Evolutionary conservation across 208 protist genomes (phyloP).

Genomic region (Trypanosoma conorhini): DNA sequence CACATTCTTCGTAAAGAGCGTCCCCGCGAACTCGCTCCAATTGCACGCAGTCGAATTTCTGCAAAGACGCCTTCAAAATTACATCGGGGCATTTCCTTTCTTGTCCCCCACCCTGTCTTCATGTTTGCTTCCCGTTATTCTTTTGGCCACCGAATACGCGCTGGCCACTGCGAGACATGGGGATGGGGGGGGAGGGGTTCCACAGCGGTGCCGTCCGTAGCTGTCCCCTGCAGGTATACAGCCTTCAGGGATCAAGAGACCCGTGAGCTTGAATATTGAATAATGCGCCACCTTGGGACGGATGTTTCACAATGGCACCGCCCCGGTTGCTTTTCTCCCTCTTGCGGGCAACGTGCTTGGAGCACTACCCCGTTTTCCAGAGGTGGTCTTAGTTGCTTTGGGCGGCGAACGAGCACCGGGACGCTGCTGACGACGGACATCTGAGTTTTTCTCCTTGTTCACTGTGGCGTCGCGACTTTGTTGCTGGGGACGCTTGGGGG

Average conservation of each 20-base stretch:
- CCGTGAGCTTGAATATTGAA: not conserved
- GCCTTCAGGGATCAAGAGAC: not conserved
- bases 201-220: not conserved
- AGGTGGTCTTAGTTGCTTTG: not conserved
- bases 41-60: no score
- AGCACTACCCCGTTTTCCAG: not conserved
- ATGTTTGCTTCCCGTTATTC: not conserved
- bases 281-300: not conserved
- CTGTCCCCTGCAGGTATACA: not conserved
- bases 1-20: not conserved
- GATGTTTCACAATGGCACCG: not conserved
- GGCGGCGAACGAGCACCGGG: not conserved
- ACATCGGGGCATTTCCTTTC: not conserved
- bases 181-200: not conserved
- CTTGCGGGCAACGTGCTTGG: not conserved
- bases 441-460: not conserved
- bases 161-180: not conserved
- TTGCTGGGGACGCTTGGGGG: not conserved
- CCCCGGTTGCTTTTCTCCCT: not conserved
- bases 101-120: not conserved
- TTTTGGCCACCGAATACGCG: not conserved
- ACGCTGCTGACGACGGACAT: not conserved
- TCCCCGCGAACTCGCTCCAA: not conserved
- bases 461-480: not conserved
- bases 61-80: not conserved